A percentile compares a stretch with the other conserved stretches of the same genome.
These are phyloP conservation scores for Hortiboletus campestris DNA, from an alignment of 768 basidiomycete genomes.

Conservation along the genomic window DNA sequence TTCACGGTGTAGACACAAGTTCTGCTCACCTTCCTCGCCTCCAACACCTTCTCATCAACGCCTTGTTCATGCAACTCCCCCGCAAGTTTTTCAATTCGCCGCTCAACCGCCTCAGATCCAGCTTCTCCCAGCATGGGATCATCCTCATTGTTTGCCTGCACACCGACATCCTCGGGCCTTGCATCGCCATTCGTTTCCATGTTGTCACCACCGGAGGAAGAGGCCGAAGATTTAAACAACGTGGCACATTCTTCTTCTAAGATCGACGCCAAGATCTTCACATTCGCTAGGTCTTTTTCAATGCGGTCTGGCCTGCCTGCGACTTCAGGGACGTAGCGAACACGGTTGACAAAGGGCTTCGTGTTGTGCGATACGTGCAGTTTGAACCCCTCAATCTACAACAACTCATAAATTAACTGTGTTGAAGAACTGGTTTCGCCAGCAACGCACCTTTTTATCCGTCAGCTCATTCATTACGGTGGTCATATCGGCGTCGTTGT, in stretches of 20 bases:
- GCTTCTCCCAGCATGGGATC: constrained; percentile 58
- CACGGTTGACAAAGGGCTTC: constrained; percentile 72
- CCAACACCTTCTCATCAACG: constrained; percentile 63
- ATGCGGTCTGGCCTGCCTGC: constrained; percentile 79
- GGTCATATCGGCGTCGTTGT: constrained; percentile 80
- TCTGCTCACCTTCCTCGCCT: constrained; percentile 65
- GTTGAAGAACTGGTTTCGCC: background rate
- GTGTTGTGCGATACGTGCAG: constrained; percentile 83
- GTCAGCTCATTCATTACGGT: constrained; percentile 68
- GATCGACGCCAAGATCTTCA: constrained; percentile 65
- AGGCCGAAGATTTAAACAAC: constrained; percentile 41
- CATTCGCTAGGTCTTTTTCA: constrained; percentile 76
- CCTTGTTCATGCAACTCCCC: constrained; percentile 67
- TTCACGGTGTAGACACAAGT: constrained; percentile 13
- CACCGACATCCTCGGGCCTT: constrained; percentile 31
- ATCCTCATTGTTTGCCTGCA: constrained; percentile 37
- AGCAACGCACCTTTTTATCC: constrained; percentile 70
- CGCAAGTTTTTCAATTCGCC: constrained; percentile 75
- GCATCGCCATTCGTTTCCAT: constrained; percentile 30
- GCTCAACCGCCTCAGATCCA: constrained; percentile 79
- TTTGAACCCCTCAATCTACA: constrained; percentile 91
- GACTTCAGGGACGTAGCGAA: constrained; percentile 80
- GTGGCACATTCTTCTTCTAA: constrained; percentile 69
- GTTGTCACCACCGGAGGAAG: constrained; percentile 19
- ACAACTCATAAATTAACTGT: constrained; percentile 6